Base-by-base conservation (phyloP, 805 yeast species). In the Candida succiphila region DNA sequence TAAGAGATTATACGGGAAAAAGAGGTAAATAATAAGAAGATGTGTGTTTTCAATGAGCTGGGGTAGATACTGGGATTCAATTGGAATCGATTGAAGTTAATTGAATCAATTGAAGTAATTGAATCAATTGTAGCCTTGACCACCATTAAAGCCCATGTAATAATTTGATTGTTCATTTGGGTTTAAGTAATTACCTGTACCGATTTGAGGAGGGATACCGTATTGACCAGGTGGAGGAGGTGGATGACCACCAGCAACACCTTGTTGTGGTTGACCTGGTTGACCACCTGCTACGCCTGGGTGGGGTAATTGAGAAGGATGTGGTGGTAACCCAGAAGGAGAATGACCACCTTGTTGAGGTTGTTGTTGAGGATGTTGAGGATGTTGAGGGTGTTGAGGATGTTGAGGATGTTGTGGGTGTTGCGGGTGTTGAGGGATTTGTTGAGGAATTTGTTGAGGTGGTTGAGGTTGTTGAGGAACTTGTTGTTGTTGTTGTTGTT, bases 391-490 rank as follows among this genome's bases (percentile, higher is more conserved):
- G n/a, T n/a, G n/a, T n/a, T n/a, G n/a, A n/a, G n/a, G n/a, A n/a
- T n/a, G n/a, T 30, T 53, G 48, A 27, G 43, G 37, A 32, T 43
- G 52, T 33, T 50, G 61, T 35, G 48, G 52, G 27, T 52, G 47
- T 27, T 31, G 39, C 16, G 23, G 39, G 7, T 30, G 37, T 31
- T 28, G 49, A 38, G n/a, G n/a, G n/a, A n/a, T n/a, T 28, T 41
- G 15, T 15, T 41, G 52, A 31, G 42, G 60, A 25, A 54, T 51
- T 33, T 57, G 60, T 12, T 40, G 43, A 5, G 42, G 36, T 17
- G 41, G 44, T 17, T 40, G 43, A 17, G 35, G 43, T 21, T 34
- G 20, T 17, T 26, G 32, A n/a, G 46, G 34, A 43, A 37, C 33
- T 43, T 45, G 25, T 38, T 43, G 37, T 34, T 44, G 46, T 27